Evolutionary conservation across 306 rosid genomes (phyloP), one percentile per base, ranked within the genome.

Genomic region (Astragalus glycyphyllos): DNA sequence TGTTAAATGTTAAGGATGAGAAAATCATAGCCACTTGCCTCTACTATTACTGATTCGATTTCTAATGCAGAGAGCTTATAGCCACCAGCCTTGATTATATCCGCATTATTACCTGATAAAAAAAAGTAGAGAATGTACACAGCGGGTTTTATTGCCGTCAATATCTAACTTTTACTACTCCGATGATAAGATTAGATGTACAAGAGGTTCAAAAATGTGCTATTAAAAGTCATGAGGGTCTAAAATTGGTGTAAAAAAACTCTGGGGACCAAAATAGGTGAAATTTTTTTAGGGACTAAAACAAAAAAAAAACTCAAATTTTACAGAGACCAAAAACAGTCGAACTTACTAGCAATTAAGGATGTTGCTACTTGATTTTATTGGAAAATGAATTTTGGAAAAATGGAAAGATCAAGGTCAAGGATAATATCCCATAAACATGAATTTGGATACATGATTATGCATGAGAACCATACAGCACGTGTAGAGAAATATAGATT

Each of bases 51-150:
- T 15, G 97, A 94, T 81, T 94, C 99, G 23, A 91, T 94, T 83
- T 94, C 99, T 82, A 94, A 77, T n/a, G 96, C 96, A 48, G 99
- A 94, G 65, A 91, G 79, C 75, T 94, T 94, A 83, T 84, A 91
- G 55, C 97, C 97, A 58, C 99, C 99, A 14, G 78, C 92, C 86
- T 94, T 94, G 89, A 94, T 89, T 53, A 94, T 91, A 86, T 89
- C 97, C 1, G 92, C 97, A 55, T 76, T 94, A 59, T 86, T 84
- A 75, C 99, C 99, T 94, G 85, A 86, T 65, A 80, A 70, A 77
- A 80, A 70, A 77, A 61, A 60, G 61, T 49, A 58, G 46, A 71
- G 6, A 49, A 11, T 57, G 31, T 49, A 15, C 53, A 67, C 26
- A 34, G 14, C 49, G 49, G 32, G 56, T 11, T 4, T 9, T 23